Percentiles rank a stretch among this genome's conserved stretches.
Evolutionary conservation across 1,139 yeast genomes (phyloP).

Genomic region (Saccharomyces pastorianus): DNA sequence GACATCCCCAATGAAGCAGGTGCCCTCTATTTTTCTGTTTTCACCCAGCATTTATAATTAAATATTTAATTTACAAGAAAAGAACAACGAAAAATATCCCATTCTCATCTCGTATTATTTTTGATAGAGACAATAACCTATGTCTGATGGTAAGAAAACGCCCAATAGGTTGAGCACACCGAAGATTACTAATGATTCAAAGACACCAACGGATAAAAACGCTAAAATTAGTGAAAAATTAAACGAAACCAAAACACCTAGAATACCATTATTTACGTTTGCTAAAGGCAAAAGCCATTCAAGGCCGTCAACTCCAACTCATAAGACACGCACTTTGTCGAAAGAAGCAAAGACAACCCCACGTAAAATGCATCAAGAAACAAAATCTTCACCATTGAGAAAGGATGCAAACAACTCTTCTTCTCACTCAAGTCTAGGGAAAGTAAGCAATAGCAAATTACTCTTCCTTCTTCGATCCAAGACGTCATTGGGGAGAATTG

Average conservation of each 20-base stretch:
- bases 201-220: neutral
- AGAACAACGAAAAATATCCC: neutral
- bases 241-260: neutral
- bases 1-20: neutral
- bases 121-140: neutral
- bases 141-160: neutral
- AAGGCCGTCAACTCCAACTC: neutral
- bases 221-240: neutral
- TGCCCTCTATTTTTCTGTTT: neutral
- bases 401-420: neutral
- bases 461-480: slow-evolving; percentile 4
- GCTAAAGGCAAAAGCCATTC: neutral
- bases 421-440: neutral
- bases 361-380: neutral
- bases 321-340: neutral
- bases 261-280: neutral
- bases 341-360: neutral
- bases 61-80: neutral
- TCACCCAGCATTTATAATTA: neutral
- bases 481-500: neutral
- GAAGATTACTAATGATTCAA: neutral
- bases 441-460: neutral
- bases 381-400: neutral
- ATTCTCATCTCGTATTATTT: too few relatives aligned
- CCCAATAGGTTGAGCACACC: neutral